A percentile compares a stretch with the other conserved stretches of the same genome.
Evolutionary conservation across 768 basidiomycete species (phyloP).

Genomic region (Cystoderma amianthinum): DNA sequence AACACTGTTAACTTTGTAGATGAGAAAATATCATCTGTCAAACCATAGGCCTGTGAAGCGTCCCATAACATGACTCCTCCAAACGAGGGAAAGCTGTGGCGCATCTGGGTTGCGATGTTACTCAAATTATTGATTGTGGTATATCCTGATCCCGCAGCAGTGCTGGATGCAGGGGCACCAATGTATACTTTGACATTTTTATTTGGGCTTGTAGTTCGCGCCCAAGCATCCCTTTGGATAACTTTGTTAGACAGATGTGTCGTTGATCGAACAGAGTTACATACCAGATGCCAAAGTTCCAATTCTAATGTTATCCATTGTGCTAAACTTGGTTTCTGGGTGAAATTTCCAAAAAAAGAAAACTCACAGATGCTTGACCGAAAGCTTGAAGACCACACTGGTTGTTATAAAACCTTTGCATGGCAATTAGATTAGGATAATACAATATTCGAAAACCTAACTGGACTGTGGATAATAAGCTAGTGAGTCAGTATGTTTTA

Average conservation of each 20-base stretch:
- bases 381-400: conserved; percentile 44
- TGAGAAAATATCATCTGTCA: conserved; percentile 24
- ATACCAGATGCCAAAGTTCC: conserved; percentile 58
- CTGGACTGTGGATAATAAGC: conserved; percentile 25
- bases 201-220: conserved; percentile 49
- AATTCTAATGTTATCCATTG: too few relatives aligned
- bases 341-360: conserved; percentile 1
- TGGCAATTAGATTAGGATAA: background rate
- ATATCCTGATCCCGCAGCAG: conserved; percentile 56
- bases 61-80: conserved; percentile 60
- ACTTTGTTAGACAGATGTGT: background rate
- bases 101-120: conserved; percentile 40
- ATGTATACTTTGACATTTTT: conserved; percentile 59
- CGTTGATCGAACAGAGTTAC: background rate
- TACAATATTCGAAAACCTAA: conserved; percentile 9
- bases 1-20: background rate
- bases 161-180: conserved; percentile 52
- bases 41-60: conserved; percentile 37
- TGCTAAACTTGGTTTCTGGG: conserved; percentile 3
- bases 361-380: conserved; percentile 39
- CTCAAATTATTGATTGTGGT: conserved; percentile 39
- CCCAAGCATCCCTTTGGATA: conserved; percentile 53
- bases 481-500: background rate
- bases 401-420: conserved; percentile 51
- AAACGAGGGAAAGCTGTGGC: conserved; percentile 54